Evolutionary conservation across 2,329 filamentous ascomycete species (phyloP), one percentile per base, ranked within the genome.

Genomic region (Trichophyton verrucosum): DNA sequence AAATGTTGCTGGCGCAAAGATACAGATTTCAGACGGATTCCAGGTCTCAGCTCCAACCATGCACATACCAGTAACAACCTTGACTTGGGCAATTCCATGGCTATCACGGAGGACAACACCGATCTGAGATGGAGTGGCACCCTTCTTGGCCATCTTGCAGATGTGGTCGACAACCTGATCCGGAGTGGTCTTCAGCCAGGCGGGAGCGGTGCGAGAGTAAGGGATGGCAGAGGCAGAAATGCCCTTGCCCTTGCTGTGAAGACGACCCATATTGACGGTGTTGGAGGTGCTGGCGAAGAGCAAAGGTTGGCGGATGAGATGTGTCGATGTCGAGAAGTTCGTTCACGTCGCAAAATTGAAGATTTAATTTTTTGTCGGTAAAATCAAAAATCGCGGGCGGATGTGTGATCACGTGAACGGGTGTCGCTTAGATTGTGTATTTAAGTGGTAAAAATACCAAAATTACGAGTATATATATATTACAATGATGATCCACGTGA

Each of bases 181-280:
- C 76, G 94, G 91, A 72, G 91, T 96, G 81, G 90, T 95, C 88
- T 99, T 99, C 80, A 97, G 83, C 94, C 94, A 99, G 71, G 91
- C 84, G 65, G 94, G 92, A 67, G 91, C 78, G 72, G 84, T 86
- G 82, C 94, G 92, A 70, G 90, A 96, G 87, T 97, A 99, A 76
- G 95, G 94, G 80, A 97, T 81, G 74, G 94, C 90, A 66, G 90
- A 96, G 81, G 89, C 81, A 70, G 90, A 91, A 81, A 99, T 99
- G 80, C 94, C 95, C 89, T 97, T 97, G 83, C 94, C 92, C 75
- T 96, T 96, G 85, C 84, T 89, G 87, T 99, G 95, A 87, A 97
- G 87, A 84, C 92, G 87, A 87, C 91, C 90, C 90, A 95, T 95
- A 71, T 67, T 67, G 68, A 58, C 27, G 51, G 51, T 55, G 57